Evolutionary conservation across 768 basidiomycete species (phyloP).

Genomic region (Russula earlei): DNA sequence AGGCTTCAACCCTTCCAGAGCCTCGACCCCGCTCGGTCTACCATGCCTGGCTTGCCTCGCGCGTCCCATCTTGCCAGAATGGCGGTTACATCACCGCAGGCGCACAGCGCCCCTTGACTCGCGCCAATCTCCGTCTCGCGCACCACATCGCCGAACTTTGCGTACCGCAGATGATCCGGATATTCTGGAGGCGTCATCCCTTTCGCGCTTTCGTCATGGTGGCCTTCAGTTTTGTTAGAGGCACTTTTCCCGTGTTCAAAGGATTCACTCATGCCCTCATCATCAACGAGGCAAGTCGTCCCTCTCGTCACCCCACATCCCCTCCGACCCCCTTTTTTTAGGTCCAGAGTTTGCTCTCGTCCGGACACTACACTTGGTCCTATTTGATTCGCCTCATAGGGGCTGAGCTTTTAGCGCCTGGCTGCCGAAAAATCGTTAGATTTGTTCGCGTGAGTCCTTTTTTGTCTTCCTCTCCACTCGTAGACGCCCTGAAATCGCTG

Average conservation of each 20-base stretch:
- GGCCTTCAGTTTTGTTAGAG: constrained; percentile 57
- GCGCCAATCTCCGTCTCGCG: constrained; percentile 49
- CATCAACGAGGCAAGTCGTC: constrained; percentile 61
- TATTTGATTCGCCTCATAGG: constrained; percentile 49
- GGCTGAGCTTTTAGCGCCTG: constrained; percentile 55
- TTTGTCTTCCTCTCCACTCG: not conserved
- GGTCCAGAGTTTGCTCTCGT: constrained; percentile 62
- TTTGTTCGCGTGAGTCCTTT: constrained; percentile 54
- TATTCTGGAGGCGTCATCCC: constrained; percentile 51
- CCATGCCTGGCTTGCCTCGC: constrained; percentile 25
- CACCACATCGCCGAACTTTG: constrained; percentile 43
- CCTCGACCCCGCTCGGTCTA: constrained; percentile 17
- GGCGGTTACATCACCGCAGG: constrained; percentile 40
- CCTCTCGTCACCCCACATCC: not conserved
- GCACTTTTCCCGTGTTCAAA: constrained; percentile 71
- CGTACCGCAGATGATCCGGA: constrained; percentile 44
- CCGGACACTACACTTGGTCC: constrained; percentile 63
- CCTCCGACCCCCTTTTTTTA: constrained; percentile 25
- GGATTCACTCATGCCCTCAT: constrained; percentile 82
- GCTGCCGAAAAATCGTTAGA: constrained; percentile 58
- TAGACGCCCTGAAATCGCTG: constrained; percentile 4
- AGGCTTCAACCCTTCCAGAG: not conserved
- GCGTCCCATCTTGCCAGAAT: constrained; percentile 13
- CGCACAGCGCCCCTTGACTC: constrained; percentile 53
- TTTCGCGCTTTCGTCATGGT: constrained; percentile 64